phyloP scores from a whole-genome alignment of 75 land plant species.

The Picea glauca region DNA sequence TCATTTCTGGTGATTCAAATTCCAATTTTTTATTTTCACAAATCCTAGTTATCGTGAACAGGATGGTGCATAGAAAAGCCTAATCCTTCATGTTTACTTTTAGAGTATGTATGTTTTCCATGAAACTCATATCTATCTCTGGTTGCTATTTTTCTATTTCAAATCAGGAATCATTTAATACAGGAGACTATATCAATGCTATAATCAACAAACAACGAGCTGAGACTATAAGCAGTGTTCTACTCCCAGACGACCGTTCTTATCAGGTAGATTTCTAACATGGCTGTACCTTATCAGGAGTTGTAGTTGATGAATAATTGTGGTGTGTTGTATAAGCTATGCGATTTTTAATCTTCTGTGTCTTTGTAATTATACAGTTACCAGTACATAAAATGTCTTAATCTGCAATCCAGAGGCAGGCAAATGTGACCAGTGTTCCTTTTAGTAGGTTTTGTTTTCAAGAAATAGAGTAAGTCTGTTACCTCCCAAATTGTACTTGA shows the following conservation, averaged over 20 bases:
- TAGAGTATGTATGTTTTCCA: background rate
- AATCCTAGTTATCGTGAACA: background rate
- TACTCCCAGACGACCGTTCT: slow-evolving; percentile 79
- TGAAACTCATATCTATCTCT: background rate
- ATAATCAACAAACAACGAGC: slow-evolving; percentile 68
- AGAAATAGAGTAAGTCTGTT: too few species aligned
- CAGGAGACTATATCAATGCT: slow-evolving; percentile 74
- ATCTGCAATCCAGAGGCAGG: too few species aligned
- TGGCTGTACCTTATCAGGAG: background rate
- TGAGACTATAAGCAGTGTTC: slow-evolving; percentile 67
- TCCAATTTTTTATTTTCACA: background rate
- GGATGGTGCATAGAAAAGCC: background rate
- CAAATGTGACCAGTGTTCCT: too few species aligned
- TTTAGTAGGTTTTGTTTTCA: too few species aligned
- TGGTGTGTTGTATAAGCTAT: background rate
- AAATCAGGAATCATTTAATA: slow-evolving; percentile 65
- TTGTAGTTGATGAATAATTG: background rate
- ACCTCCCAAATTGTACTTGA: too few species aligned
- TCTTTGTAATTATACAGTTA: too few species aligned
- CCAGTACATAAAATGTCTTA: too few species aligned
- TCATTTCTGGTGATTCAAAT: background rate
- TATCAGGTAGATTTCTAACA: slow-evolving; percentile 50
- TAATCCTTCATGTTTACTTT: background rate
- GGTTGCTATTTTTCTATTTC: background rate
- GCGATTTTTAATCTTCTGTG: too few species aligned